Base-by-base conservation (phyloP, 139 green algal species). In the Closterium sp. region DNA sequence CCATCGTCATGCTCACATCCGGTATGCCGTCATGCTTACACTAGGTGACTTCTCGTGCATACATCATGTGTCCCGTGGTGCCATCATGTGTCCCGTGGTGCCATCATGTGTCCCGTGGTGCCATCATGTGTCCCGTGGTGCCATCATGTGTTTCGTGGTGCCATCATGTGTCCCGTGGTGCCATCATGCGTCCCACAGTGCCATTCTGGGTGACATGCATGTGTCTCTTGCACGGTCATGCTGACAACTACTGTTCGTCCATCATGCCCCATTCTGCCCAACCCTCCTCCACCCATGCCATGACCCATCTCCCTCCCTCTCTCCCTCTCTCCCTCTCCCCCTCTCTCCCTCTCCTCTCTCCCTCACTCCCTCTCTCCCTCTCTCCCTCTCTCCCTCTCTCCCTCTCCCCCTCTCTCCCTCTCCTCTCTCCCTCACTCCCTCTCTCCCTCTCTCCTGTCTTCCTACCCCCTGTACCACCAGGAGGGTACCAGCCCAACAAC, bases 401-500 rank as follows among this genome's bases (percentile, higher is more conserved):
- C 36, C 38, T 10, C 3, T 66, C n/a, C n/a, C n/a, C n/a, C n/a
- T n/a, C n/a, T n/a, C n/a, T n/a, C n/a, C n/a, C n/a, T n/a, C n/a
- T n/a, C n/a, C n/a, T n/a, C n/a, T 66, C 43, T 69, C 43, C 23
- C 43, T 25, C 21, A 69, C 8, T 16, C 10, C 9, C 10, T 16
- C 43, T 69, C 10, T 25, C 6, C 10, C 43, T 69, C 43, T 69
- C 43, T 69, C 43, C 43, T 69, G 16, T 25, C 43, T n/a, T 25
- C 43, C 10, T 69, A 16, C 10, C 43, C 7, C 43, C 43, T 69
- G 10, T 69, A n/a, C n/a, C 43, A 21, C 33, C 87, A 87, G 88
- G 88, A 2, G 88, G 88, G 0, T 91, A 91, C 34, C 64, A 87
- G 88, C 32, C 23, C 55, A 55, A 38, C 64, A 88, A 87, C 69